Evolutionary conservation across 176 grass and related monocot genomes (phyloP).

Genomic region (Pharus latifolius): DNA sequence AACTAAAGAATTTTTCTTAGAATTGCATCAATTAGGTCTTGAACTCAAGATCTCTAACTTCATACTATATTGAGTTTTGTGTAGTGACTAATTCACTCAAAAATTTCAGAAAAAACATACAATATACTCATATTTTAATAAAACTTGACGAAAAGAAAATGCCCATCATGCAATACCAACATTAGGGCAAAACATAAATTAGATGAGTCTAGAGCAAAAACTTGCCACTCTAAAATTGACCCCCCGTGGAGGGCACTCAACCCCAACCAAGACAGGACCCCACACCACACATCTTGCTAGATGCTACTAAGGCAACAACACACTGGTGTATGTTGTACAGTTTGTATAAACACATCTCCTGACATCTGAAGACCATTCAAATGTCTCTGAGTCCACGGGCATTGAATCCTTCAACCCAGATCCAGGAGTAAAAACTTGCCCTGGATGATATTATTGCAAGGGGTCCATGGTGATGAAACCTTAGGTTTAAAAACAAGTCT

Average conservation of each 20-base stretch:
- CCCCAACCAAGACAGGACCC: constrained; percentile 2
- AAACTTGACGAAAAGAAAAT: no score
- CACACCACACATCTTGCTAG: neutral
- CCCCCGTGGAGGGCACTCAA: constrained; percentile 22
- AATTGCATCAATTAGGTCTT: no score
- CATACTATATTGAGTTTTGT: no score
- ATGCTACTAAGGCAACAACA: constrained; percentile 30
- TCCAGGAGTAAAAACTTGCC: neutral
- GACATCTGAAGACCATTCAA: constrained; percentile 30
- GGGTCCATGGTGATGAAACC: neutral
- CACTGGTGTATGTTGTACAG: constrained; percentile 7
- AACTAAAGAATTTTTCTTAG: no score
- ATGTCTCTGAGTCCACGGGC: constrained; percentile 11
- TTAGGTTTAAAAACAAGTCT: constrained; percentile 39
- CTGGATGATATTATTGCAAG: neutral
- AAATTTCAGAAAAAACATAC: no score
- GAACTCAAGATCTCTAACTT: no score
- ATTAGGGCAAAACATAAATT: neutral
- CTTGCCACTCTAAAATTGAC: neutral
- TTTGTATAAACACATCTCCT: constrained; percentile 12
- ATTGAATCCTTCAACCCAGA: constrained; percentile 6
- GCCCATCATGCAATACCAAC: neutral
- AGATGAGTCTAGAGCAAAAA: constrained; percentile 4
- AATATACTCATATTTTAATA: no score
- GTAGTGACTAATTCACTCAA: no score